Conservation (phyloP, 192 early-diverging fungal species). For the Tieghemiomyces parasiticus region DNA sequence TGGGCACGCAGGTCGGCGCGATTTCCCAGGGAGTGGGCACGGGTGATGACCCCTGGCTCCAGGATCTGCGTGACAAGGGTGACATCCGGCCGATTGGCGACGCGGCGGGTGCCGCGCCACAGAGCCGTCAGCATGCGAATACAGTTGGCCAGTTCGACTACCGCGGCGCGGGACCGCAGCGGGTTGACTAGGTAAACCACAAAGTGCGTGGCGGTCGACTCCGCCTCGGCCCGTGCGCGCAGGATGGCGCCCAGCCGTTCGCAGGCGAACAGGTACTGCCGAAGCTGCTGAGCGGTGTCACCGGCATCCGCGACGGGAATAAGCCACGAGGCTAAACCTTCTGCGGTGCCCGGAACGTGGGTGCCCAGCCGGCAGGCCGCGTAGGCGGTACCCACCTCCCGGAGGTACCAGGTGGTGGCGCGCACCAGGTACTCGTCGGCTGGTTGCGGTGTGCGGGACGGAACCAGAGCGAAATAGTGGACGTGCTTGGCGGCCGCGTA, state of each 20-base stretch:
- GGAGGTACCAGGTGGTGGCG: neutral
- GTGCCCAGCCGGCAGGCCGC: conserved; percentile 3
- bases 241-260: conserved; percentile 8
- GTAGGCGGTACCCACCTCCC: neutral
- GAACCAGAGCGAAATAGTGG: conserved; percentile 6
- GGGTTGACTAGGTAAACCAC: conserved; percentile 9
- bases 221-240: neutral
- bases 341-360: neutral
- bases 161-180: neutral
- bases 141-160: conserved; percentile 10
- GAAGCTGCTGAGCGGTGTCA: neutral
- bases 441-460: neutral
- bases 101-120: conserved; percentile 1
- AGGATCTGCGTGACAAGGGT: neutral
- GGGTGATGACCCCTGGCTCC: conserved; percentile 1
- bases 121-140: conserved; percentile 8
- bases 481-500: neutral
- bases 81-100: neutral
- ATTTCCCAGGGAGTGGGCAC: neutral
- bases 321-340: neutral
- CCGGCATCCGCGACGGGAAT: conserved; percentile 6
- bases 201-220: neutral
- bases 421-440: neutral
- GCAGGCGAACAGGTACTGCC: conserved; percentile 6
- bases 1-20: conserved; percentile 1